These are phyloP conservation scores for Phytophthora gonapodyides DNA, from an alignment of 352 stramenopile genomes.

Conservation along the genomic window DNA sequence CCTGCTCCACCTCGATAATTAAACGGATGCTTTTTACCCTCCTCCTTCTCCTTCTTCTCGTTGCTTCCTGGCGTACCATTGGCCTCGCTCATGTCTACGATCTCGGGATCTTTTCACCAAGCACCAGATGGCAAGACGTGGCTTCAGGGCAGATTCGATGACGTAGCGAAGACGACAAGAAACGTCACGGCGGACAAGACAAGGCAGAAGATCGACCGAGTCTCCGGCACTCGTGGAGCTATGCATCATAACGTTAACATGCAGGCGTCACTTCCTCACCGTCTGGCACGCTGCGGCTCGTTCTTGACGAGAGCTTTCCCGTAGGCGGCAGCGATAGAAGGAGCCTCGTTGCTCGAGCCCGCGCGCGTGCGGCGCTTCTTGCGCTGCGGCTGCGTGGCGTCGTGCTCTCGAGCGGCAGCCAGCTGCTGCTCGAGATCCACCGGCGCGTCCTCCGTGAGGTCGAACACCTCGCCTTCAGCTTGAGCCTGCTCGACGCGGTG, in stretches of 20 bases:
- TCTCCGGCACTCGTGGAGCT: background rate
- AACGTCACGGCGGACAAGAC: background rate
- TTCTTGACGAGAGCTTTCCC: constrained; percentile 29
- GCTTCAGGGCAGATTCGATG: constrained; percentile 15
- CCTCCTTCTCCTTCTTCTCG: background rate
- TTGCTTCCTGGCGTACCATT: background rate
- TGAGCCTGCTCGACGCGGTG: constrained; percentile 53
- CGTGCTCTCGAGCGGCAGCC: constrained; percentile 25
- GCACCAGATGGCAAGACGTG: constrained; percentile 5
- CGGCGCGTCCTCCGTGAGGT: constrained; percentile 66
- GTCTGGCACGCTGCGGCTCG: constrained; percentile 15
- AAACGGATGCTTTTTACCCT: constrained; percentile 35
- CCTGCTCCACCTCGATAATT: constrained; percentile 37
- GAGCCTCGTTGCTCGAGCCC: constrained; percentile 1
- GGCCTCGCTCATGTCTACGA: background rate
- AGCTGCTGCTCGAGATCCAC: constrained; percentile 44
- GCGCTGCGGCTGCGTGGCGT: constrained; percentile 19
- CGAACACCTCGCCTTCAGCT: constrained; percentile 63
- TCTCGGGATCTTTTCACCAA: constrained; percentile 11
- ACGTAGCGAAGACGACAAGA: background rate
- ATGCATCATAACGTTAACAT: constrained; percentile 6
- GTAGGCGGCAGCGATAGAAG: background rate
- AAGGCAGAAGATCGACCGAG: background rate
- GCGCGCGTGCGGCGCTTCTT: constrained; percentile 42
- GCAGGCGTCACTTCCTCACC: background rate